Evolutionary conservation across 2,329 filamentous ascomycete species (phyloP).

Genomic region (Cercospora zeae-maydis): DNA sequence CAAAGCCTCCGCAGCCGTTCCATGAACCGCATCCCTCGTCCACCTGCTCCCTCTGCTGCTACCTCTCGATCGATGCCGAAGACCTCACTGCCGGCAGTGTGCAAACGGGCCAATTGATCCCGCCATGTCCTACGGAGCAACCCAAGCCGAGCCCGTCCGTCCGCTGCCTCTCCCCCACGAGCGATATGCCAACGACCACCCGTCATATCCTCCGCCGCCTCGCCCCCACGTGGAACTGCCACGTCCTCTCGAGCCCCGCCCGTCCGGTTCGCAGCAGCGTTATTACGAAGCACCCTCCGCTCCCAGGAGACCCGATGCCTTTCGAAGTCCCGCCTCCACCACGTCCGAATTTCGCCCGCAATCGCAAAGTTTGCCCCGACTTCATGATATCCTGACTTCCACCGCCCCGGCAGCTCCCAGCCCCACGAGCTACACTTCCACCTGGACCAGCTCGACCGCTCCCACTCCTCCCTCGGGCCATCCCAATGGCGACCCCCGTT

Average conservation of each 20-base stretch:
- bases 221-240: slow-evolving; percentile 25
- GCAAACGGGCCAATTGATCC: not conserved
- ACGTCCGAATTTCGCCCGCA: slow-evolving; percentile 25
- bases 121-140: slow-evolving; percentile 16
- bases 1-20: slow-evolving; percentile 7
- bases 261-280: slow-evolving; percentile 21
- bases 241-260: slow-evolving; percentile 30
- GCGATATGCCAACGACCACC: slow-evolving; percentile 19
- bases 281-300: slow-evolving; percentile 18
- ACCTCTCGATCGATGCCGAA: slow-evolving; percentile 5
- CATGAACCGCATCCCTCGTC: slow-evolving; percentile 8
- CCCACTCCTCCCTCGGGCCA: slow-evolving; percentile 15
- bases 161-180: slow-evolving; percentile 20
- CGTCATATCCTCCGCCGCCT: slow-evolving; percentile 17
- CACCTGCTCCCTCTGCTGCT: not conserved
- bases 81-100: not conserved
- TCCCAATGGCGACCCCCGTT: slow-evolving; percentile 21
- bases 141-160: slow-evolving; percentile 14
- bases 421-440: slow-evolving; percentile 14
- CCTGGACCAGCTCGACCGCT: slow-evolving; percentile 18
- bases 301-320: slow-evolving; percentile 22
- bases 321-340: slow-evolving; percentile 14
- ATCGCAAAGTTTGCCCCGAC: slow-evolving; percentile 29
- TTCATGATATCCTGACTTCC: slow-evolving; percentile 34
- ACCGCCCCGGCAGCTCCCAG: slow-evolving; percentile 13